Percentiles rank a stretch among this genome's conserved stretches.
Evolutionary conservation across 352 stramenopile genomes (phyloP).

Genomic region (Phytophthora ohioensis): DNA sequence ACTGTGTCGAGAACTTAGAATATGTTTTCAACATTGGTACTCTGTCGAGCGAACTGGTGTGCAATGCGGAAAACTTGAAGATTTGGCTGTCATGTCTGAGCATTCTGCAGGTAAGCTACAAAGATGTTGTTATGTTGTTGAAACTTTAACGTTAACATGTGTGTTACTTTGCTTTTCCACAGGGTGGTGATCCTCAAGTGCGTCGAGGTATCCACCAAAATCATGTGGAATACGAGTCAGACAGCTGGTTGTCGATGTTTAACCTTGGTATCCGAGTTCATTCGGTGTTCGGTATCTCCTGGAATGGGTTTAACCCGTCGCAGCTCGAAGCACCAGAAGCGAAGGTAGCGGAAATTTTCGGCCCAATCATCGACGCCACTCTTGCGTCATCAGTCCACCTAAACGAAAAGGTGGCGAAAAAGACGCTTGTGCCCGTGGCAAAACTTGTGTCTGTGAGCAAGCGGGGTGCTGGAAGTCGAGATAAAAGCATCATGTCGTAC

Average conservation of each 20-base stretch:
- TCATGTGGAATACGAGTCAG: conserved; percentile 90
- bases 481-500: conserved; percentile 53
- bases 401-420: conserved; percentile 65
- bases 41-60: conserved; percentile 83
- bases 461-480: conserved; percentile 15
- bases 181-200: conserved; percentile 81
- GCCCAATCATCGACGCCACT: conserved; percentile 49
- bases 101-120: conserved; percentile 63
- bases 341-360: conserved; percentile 58
- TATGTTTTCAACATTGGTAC: conserved; percentile 86
- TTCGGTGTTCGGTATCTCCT: conserved; percentile 83
- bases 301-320: conserved; percentile 67
- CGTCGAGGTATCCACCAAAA: conserved; percentile 75
- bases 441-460: conserved; percentile 38
- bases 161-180: conserved; percentile 18
- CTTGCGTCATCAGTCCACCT: conserved; percentile 55
- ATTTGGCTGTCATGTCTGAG: conserved; percentile 79
- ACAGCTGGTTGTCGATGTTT: conserved; percentile 91
- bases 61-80: conserved; percentile 68
- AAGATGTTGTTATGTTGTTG: background rate
- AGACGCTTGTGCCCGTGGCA: conserved; percentile 51
- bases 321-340: conserved; percentile 43
- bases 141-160: conserved; percentile 10
- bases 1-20: conserved; percentile 89
- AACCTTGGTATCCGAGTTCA: conserved; percentile 90